Percentiles rank a stretch among this genome's conserved stretches.
Conservation (phyloP, 2,329 filamentous ascomycete species). For the Ophiostoma quercus region DNA sequence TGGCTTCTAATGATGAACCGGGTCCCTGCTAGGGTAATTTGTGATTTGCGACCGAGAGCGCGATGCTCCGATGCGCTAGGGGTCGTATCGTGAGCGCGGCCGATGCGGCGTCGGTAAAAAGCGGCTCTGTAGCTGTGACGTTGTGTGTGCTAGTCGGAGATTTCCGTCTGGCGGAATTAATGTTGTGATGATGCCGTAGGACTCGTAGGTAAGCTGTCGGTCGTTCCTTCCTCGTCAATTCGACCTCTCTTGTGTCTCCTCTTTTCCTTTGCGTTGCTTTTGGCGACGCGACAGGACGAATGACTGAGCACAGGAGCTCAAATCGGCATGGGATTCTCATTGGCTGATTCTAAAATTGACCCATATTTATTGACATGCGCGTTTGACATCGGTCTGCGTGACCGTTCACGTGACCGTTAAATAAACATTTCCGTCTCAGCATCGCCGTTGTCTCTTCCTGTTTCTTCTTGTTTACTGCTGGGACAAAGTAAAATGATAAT, state of each 20-base stretch:
- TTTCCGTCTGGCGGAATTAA: neutral
- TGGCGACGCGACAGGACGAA: slow-evolving; percentile 8
- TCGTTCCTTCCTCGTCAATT: slow-evolving; percentile 8
- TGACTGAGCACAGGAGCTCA: slow-evolving; percentile 1
- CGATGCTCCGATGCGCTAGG: slow-evolving; percentile 10
- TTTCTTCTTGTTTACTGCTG: neutral
- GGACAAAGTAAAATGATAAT: neutral
- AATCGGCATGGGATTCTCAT: neutral
- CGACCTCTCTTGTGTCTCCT: slow-evolving; percentile 6
- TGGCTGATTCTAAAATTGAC: neutral
- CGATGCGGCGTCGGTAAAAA: neutral
- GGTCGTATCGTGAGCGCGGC: neutral
- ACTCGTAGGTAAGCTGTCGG: slow-evolving; percentile 8
- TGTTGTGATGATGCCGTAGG: slow-evolving; percentile 8
- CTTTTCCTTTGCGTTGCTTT: slow-evolving; percentile 9
- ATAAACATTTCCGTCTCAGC: neutral
- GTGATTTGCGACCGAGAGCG: neutral
- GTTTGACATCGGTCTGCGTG: neutral
- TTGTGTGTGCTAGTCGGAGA: neutral
- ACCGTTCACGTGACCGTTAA: neutral
- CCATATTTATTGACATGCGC: neutral
- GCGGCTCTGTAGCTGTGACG: neutral
- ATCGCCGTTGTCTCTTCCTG: neutral
- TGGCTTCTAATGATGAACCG: neutral
- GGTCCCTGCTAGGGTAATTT: neutral